These are phyloP conservation scores for Protoeuglena noctilucae DNA, from an alignment of 139 green algal species.

Conservation along the genomic window DNA sequence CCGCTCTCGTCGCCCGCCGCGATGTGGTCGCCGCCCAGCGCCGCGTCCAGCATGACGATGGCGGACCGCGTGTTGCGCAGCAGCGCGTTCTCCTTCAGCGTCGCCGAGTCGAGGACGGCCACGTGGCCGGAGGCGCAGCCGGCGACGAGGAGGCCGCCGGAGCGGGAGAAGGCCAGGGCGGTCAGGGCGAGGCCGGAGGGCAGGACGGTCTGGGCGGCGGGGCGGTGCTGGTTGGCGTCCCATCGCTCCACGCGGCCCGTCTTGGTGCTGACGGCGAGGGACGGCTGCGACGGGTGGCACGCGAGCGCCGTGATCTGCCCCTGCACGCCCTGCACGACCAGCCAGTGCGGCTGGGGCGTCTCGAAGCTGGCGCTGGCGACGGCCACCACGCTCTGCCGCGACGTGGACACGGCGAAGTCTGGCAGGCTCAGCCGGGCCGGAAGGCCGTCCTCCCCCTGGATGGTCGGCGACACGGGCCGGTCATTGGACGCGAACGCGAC, in stretches of 20 bases:
- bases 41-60: constrained; percentile 12
- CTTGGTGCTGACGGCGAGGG: not conserved
- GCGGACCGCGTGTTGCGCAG: constrained; percentile 7
- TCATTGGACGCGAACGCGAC: constrained; percentile 44
- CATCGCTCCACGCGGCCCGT: constrained; percentile 1
- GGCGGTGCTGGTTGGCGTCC: too few relatives aligned
- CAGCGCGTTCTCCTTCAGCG: not conserved
- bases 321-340: constrained; percentile 1
- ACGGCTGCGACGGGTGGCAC: not conserved
- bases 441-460: too few relatives aligned
- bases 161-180: not conserved
- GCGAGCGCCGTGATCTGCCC: not conserved
- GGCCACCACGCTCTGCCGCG: constrained; percentile 3
- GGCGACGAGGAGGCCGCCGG: constrained; percentile 1
- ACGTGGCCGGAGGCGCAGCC: not conserved
- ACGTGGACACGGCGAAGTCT: constrained; percentile 20
- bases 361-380: constrained; percentile 13
- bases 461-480: too few relatives aligned
- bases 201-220: not conserved
- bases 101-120: not conserved
- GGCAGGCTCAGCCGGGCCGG: constrained; percentile 3
- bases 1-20: constrained; percentile 19
- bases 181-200: not conserved
- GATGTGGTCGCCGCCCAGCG: constrained; percentile 10
- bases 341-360: not conserved